Base-by-base conservation (phyloP, 345 rosid species). In the Populus ilicifolia region DNA sequence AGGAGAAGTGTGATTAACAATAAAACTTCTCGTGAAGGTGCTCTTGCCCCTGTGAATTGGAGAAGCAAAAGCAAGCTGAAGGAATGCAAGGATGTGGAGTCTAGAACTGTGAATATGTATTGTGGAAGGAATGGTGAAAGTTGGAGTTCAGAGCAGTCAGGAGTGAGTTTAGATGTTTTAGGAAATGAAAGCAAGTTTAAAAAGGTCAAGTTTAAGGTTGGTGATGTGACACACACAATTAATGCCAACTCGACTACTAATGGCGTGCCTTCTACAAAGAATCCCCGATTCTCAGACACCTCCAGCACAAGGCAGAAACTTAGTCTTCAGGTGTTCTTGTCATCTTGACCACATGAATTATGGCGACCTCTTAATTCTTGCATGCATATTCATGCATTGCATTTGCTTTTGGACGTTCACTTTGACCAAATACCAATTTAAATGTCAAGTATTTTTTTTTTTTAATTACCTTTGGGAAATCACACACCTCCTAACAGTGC, bases 11-110 rank as follows among this genome's bases (percentile, higher is more conserved):
- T 85, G 74, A 25, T 70, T 54, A 82, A 54, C 43, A 78, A 73
- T 63, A 89, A 84, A 73, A 89, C 84, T 33, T 88, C 89, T 4
- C 89, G 90, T 70, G 92, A 95, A 85, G 99, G 94, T 81, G 83
- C 78, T n/a, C 94, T 92, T 78, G 89, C 97, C 74, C 96, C 99
- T 77, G 90, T 86, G 9, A 89, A 86, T 78, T 84, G 90, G 92
- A 92, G 86, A 82, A 80, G 77, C 65, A 69, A 80, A 4, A 80
- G 81, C 83, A 86, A 79, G 35, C 68, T 63, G 67, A 71, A 80
- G 48, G 83, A 78, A 38, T 71, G 41, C 61, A 70, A 38, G 11
- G 83, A 82, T 29, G 41, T n/a, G 44, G 84, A 78, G 50, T 75
- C 70, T 5, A 66, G 79, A 81, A 79, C 39, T 72, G 52, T 48